A percentile compares a stretch with the other conserved stretches of the same genome.
phyloP scores from a whole-genome alignment of 139 green algal genomes.

The Chlorella sp. region DNA sequence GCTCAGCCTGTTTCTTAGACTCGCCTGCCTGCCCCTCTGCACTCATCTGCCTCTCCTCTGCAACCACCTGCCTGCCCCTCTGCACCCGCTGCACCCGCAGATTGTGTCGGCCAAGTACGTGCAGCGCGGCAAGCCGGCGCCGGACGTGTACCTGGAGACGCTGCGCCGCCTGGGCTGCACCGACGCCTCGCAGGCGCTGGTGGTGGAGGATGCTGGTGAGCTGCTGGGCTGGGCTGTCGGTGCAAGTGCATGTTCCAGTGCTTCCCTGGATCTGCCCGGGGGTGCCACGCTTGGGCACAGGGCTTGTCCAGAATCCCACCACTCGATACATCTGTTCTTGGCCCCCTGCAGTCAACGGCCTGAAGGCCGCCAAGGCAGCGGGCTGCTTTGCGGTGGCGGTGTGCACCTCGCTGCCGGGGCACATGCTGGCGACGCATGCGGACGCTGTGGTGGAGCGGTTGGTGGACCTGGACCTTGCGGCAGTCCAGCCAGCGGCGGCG shows the following conservation, averaged over 20 bases:
- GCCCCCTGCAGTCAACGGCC: slow-evolving; percentile 67
- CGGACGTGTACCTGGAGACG: slow-evolving; percentile 83
- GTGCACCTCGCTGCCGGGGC: slow-evolving; percentile 68
- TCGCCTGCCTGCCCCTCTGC: background rate
- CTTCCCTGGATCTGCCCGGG: no score
- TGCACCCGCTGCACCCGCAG: background rate
- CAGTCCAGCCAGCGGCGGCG: background rate
- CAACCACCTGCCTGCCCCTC: background rate
- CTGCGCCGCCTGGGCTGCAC: slow-evolving; percentile 66
- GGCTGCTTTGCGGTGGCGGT: slow-evolving; percentile 66
- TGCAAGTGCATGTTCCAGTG: no score
- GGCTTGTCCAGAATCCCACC: no score
- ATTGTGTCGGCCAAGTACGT: slow-evolving; percentile 60
- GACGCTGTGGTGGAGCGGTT: slow-evolving; percentile 65
- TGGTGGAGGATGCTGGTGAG: slow-evolving; percentile 30
- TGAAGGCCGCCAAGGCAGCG: slow-evolving; percentile 62
- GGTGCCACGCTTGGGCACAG: no score
- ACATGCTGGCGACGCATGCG: slow-evolving; percentile 59
- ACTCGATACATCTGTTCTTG: no score
- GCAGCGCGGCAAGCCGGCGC: slow-evolving; percentile 73
- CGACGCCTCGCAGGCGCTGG: slow-evolving; percentile 30
- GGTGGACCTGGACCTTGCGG: slow-evolving; percentile 31
- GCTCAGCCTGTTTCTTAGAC: background rate
- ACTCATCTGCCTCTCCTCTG: background rate
- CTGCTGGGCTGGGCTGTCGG: background rate